A percentile compares a stretch with the other conserved stretches of the same genome.
Conservation (phyloP, 2,329 filamentous ascomycete genomes). For the Sclerotinia subarctica region DNA sequence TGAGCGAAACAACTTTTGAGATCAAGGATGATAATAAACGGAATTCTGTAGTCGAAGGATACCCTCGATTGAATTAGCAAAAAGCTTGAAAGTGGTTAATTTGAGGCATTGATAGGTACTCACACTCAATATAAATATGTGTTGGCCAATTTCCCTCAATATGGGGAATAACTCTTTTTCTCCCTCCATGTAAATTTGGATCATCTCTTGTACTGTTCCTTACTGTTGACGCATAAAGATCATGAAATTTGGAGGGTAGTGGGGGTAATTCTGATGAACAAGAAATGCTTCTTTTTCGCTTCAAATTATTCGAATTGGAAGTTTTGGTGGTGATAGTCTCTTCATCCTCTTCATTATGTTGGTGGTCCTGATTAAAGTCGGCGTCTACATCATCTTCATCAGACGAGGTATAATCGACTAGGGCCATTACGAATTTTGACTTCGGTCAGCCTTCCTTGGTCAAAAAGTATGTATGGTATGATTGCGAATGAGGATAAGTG, state of each 20-base stretch:
- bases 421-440: conserved; percentile 47
- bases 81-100: conserved; percentile 9
- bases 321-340: neutral
- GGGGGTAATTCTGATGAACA: conserved; percentile 54
- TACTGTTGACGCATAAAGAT: conserved; percentile 82
- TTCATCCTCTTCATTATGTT: neutral
- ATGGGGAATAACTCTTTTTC: conserved; percentile 79
- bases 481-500: neutral
- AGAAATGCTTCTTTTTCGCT: conserved; percentile 37
- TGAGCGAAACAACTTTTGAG: conserved; percentile 37
- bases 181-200: conserved; percentile 78
- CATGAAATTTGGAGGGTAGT: conserved; percentile 76
- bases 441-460: neutral
- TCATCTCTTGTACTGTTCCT: conserved; percentile 77
- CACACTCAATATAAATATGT: conserved; percentile 92
- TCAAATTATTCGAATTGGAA: conserved; percentile 25
- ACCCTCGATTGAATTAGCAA: conserved; percentile 46
- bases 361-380: neutral
- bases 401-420: conserved; percentile 65
- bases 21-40: conserved; percentile 46
- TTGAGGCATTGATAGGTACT: conserved; percentile 36
- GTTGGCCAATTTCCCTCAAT: conserved; percentile 88
- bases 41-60: conserved; percentile 50
- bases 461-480: neutral
- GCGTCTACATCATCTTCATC: conserved; percentile 39